Percentiles rank a stretch among this genome's conserved stretches.
Evolutionary conservation across 2,329 filamentous ascomycete genomes (phyloP).

Genomic region (Penicillium sp.): DNA sequence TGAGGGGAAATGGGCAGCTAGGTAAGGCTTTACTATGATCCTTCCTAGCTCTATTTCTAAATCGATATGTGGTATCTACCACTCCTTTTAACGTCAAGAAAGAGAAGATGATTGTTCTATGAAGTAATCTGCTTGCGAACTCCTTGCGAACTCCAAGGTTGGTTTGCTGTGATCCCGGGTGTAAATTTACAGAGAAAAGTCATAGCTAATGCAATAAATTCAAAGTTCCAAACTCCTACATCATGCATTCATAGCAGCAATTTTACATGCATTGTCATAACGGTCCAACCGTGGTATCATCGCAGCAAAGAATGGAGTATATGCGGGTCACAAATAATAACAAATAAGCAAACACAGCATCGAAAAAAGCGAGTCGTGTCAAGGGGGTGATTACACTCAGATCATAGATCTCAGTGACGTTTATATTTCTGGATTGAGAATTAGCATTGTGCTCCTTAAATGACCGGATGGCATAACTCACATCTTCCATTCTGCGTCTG

Average conservation of each 20-base stretch:
- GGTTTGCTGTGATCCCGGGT: no score
- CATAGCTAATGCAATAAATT: not conserved
- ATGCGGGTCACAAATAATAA: slow-evolving; percentile 3
- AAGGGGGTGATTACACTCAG: not conserved
- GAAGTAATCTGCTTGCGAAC: no score
- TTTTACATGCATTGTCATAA: slow-evolving; percentile 13
- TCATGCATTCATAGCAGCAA: slow-evolving; percentile 11
- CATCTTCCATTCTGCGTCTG: slow-evolving; percentile 79
- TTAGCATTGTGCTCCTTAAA: slow-evolving; percentile 6
- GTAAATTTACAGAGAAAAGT: no score
- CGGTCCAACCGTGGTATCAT: slow-evolving; percentile 17
- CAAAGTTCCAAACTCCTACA: not conserved
- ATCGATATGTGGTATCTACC: no score
- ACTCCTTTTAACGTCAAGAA: no score
- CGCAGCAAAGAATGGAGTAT: slow-evolving; percentile 7
- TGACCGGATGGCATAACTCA: slow-evolving; percentile 53
- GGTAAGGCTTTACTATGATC: no score
- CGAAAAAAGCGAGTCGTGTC: not conserved
- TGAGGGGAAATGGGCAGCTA: no score
- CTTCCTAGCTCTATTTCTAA: no score
- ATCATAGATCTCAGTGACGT: slow-evolving; percentile 30
- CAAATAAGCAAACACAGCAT: not conserved
- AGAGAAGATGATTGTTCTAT: no score
- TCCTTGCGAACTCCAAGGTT: no score
- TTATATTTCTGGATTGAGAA: slow-evolving; percentile 43